Evolutionary conservation across 176 grass and related monocot genomes (phyloP).

Genomic region (Hsuehochloa calcarea): DNA sequence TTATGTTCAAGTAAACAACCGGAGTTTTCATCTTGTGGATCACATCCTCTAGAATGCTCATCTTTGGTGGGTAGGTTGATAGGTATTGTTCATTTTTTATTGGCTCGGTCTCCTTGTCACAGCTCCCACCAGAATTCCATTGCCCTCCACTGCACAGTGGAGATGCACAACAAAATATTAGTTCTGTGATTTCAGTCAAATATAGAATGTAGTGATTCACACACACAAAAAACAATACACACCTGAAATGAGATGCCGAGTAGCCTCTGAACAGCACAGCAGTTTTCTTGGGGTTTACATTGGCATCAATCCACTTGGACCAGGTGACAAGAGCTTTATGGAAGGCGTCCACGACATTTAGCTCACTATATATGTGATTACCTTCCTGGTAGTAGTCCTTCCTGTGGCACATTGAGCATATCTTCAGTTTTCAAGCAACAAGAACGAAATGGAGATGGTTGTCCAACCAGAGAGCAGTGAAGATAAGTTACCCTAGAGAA

Average conservation of each 20-base stretch:
- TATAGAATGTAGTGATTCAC: neutral
- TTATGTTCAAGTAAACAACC: constrained; percentile 81
- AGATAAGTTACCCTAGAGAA: constrained; percentile 65
- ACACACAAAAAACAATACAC: neutral
- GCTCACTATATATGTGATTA: constrained; percentile 57
- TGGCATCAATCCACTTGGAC: constrained; percentile 87
- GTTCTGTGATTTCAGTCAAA: neutral
- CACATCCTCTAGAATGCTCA: constrained; percentile 62
- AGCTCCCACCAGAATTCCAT: constrained; percentile 96
- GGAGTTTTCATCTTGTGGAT: constrained; percentile 82
- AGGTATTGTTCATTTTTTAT: constrained; percentile 77
- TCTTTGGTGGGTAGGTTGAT: constrained; percentile 63
- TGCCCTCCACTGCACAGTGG: constrained; percentile 70
- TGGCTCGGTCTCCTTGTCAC: constrained; percentile 74
- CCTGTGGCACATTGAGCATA: constrained; percentile 44
- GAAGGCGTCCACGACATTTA: constrained; percentile 80
- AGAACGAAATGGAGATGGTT: constrained; percentile 2
- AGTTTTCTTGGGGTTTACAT: constrained; percentile 70
- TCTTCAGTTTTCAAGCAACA: constrained; percentile 6
- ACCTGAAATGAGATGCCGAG: constrained; percentile 92
- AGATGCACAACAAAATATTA: constrained; percentile 26
- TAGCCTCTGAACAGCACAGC: constrained; percentile 85
- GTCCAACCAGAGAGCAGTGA: constrained; percentile 24
- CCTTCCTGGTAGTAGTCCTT: constrained; percentile 99
- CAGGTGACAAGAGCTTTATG: constrained; percentile 86